Evolutionary conservation across 768 basidiomycete species (phyloP), one percentile per base, ranked within the genome.

Genomic region (Udeniomyces megalosporus): DNA sequence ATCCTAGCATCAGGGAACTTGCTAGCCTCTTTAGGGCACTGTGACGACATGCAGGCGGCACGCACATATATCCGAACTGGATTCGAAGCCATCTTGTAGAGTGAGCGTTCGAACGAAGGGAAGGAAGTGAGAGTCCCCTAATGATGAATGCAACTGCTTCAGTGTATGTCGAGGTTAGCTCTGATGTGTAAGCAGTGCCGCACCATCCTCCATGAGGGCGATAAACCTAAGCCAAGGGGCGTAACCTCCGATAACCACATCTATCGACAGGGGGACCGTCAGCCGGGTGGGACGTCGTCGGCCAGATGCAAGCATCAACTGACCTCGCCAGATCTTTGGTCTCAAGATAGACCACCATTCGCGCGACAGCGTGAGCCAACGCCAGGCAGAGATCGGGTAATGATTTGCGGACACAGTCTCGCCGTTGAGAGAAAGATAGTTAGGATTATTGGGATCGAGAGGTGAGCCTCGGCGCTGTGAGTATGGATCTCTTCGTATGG

Each of bases 261-360:
- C 38, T 42, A 42, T 42, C 38, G 38, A 42, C 38, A 42, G 8
- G 38, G 17, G 38, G 10, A 42, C 17, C 10, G 38, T n/a, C n/a
- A n/a, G n/a, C n/a, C n/a, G n/a, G n/a, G n/a, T n/a, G n/a, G n/a
- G n/a, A n/a, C n/a, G n/a, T n/a, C n/a, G n/a, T n/a, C n/a, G n/a
- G n/a, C n/a, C n/a, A n/a, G n/a, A n/a, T n/a, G 38, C 38, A 8
- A 17, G 38, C 17, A 17, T 17, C 38, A 8, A 8, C 38, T 8
- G 8, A 42, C 38, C 32, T 22, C 50, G 55, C 71, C 71, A 71
- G 17, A 71, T 52, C 38, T 57, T 32, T 38, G 31, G 15, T 34
- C 66, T 58, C 12, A 70, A 24, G 20, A 69, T 57, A 15, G 61
- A 63, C 62, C 67, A 66, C 69, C 69, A 71, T 47, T 71, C 71